Evolutionary conservation across 495 filamentous ascomycete species (phyloP), one percentile per base, ranked within the genome.

Genomic region (Penicillium longicatenatum): DNA sequence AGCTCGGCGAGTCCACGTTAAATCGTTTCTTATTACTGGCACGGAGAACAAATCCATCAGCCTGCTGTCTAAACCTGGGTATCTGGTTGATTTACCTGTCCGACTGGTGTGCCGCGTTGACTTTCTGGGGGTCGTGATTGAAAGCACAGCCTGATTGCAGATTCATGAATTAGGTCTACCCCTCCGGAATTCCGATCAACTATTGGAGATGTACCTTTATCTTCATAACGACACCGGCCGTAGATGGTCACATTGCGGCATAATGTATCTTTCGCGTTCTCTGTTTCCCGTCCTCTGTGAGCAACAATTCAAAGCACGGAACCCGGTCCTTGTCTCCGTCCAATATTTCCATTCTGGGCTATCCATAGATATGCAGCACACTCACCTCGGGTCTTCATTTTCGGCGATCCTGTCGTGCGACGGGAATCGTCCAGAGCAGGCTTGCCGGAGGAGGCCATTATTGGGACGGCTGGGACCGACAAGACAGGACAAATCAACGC

Each of bases 241-340:
- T 96, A 97, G 57, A 98, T 96, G 37, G 91, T 84, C 12, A 98
- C 86, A 72, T 98, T 97, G 61, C 93, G 86, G 75, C 93, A 98
- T 24, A 94, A 79, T 0, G 90, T 96, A 63, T 93, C 92, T 72
- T 93, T 96, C 53, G 88, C 77, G 66, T 84, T 84, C 66, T 87
- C 85, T 87, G 53, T 45, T 55, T 22, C 26, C 56, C 45, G 46
- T 51, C 42, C 17, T 29, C 26, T 49, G 43, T 63, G 10, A 59
- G 62, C 54, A 39, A 31, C 2, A n/a, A 51, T 21, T 53, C 44
- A 20, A 12, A 33, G 24, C 35, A 30, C 41, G 31, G 3, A 29
- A 29, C 41, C 39, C 50, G 52, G 50, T 49, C 24, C 37, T 6
- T n/a, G 20, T 48, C 48, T 54, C 52, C 50, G 20, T 35, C 5